Evolutionary conservation across 202 grass and related monocot genomes (phyloP).

Genomic region (Hordeum pubiflorum): DNA sequence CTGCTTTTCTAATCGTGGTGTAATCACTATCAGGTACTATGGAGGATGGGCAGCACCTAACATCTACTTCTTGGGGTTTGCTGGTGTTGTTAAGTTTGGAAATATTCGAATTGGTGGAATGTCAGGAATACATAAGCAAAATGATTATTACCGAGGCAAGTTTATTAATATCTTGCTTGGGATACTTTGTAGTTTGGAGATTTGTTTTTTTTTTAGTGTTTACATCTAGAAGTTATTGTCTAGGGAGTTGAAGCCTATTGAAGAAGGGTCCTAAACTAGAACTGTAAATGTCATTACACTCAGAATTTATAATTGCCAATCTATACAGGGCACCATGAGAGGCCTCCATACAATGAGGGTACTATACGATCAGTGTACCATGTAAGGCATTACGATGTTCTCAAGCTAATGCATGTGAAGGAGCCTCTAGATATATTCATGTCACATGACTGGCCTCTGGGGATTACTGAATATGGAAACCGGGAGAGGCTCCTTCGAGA

Average conservation of each 20-base stretch:
- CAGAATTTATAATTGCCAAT: conserved; percentile 20
- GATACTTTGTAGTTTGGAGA: background rate
- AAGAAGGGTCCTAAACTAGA: background rate
- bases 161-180: conserved; percentile 12
- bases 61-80: conserved; percentile 83
- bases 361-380: conserved; percentile 74
- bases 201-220: background rate
- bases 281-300: conserved; percentile 5
- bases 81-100: conserved; percentile 91
- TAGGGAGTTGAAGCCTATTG: background rate
- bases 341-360: conserved; percentile 55
- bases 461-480: conserved; percentile 90
- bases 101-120: conserved; percentile 84
- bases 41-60: conserved; percentile 94
- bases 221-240: conserved; percentile 3
- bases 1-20: background rate
- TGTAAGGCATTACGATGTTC: conserved; percentile 80
- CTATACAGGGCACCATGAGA: conserved; percentile 70
- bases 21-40: conserved; percentile 58
- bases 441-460: conserved; percentile 93
- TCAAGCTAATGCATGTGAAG: conserved; percentile 76
- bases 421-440: conserved; percentile 90
- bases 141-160: conserved; percentile 55
- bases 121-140: conserved; percentile 76
- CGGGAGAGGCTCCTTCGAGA: conserved; percentile 48